A percentile compares a stretch with the other conserved stretches of the same genome.
Conservation (phyloP, 352 stramenopile species). For the Plasmopara halstedii region DNA sequence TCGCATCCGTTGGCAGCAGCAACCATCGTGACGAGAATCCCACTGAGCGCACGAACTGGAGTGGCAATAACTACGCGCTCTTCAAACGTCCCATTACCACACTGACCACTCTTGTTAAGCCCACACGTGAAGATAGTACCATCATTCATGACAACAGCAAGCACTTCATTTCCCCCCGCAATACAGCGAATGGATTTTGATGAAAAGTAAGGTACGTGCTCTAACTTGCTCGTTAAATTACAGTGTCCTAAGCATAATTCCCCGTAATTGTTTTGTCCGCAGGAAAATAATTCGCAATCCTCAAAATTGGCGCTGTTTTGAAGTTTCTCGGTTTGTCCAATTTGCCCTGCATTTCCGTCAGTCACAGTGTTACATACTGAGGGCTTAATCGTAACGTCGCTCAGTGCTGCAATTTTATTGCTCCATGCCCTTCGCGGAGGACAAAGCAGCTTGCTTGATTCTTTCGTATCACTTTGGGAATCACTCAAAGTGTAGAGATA, state of each 20-base stretch:
- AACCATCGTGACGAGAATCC: slow-evolving; percentile 60
- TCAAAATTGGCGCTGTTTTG: slow-evolving; percentile 38
- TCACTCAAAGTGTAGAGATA: slow-evolving; percentile 34
- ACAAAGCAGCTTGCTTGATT: slow-evolving; percentile 37
- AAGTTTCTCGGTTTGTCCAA: slow-evolving; percentile 2
- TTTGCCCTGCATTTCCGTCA: slow-evolving; percentile 7
- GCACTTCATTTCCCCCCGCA: slow-evolving; percentile 75
- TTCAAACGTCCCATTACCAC: slow-evolving; percentile 82
- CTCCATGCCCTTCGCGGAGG: slow-evolving; percentile 39
- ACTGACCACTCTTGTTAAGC: slow-evolving; percentile 86
- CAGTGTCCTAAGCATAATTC: slow-evolving; percentile 81
- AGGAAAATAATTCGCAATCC: slow-evolving; percentile 84
- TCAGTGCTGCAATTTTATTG: slow-evolving; percentile 39
- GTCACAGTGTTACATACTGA: slow-evolving; percentile 11
- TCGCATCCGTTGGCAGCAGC: slow-evolving; percentile 80
- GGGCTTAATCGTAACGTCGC: slow-evolving; percentile 24
- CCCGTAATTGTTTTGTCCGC: slow-evolving; percentile 86
- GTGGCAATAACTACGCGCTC: slow-evolving; percentile 73
- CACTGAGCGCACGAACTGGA: slow-evolving; percentile 57
- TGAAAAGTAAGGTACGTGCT: slow-evolving; percentile 81
- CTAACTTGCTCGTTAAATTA: slow-evolving; percentile 81
- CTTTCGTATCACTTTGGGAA: slow-evolving; percentile 25
- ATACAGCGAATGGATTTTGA: slow-evolving; percentile 67
- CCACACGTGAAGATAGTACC: slow-evolving; percentile 72
- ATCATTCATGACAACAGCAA: slow-evolving; percentile 82